Percentiles rank a stretch among this genome's conserved stretches.
These are phyloP conservation scores for Noccaea caerulescens DNA, from an alignment of 345 rosid species.

Conservation along the genomic window DNA sequence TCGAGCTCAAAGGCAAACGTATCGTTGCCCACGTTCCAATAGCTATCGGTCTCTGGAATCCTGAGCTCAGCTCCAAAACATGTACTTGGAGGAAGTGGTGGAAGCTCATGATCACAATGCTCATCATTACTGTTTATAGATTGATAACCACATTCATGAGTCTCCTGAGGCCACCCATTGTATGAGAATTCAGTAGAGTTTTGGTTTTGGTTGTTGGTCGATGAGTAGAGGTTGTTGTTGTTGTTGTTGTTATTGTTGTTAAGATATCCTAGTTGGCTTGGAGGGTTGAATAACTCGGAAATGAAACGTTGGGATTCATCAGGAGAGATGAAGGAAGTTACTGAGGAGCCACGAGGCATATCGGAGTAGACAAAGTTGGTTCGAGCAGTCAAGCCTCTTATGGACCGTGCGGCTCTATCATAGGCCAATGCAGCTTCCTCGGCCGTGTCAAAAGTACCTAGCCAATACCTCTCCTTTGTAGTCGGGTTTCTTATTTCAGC, in stretches of 20 bases:
- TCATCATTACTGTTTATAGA: conserved; percentile 46
- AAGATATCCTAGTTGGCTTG: conserved; percentile 29
- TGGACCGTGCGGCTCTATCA: conserved; percentile 89
- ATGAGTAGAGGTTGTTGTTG: conserved; percentile 23
- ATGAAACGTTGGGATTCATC: conserved; percentile 68
- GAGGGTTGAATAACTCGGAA: conserved; percentile 52
- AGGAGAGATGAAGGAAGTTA: conserved; percentile 84
- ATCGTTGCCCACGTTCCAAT: conserved; percentile 32
- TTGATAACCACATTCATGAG: conserved; percentile 36
- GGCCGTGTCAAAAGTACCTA: conserved; percentile 88
- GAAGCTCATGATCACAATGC: conserved; percentile 62
- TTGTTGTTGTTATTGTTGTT: conserved; percentile 19
- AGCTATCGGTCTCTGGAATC: conserved; percentile 45
- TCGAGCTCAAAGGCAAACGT: conserved; percentile 30
- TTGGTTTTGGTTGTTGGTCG: conserved; percentile 31
- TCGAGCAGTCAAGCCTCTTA: conserved; percentile 82
- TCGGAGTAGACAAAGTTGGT: conserved; percentile 94
- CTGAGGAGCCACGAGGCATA: conserved; percentile 81
- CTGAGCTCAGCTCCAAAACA: conserved; percentile 48
- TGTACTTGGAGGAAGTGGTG: conserved; percentile 85
- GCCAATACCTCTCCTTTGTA: conserved; percentile 93
- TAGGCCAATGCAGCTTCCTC: conserved; percentile 94
- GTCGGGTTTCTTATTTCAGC: conserved; percentile 94
- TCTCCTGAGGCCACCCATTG: conserved; percentile 49
- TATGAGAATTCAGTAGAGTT: conserved; percentile 41